Evolutionary conservation across 225 moss, liverwort and hornwort genomes (phyloP).

Genomic region (Asterella californica): DNA sequence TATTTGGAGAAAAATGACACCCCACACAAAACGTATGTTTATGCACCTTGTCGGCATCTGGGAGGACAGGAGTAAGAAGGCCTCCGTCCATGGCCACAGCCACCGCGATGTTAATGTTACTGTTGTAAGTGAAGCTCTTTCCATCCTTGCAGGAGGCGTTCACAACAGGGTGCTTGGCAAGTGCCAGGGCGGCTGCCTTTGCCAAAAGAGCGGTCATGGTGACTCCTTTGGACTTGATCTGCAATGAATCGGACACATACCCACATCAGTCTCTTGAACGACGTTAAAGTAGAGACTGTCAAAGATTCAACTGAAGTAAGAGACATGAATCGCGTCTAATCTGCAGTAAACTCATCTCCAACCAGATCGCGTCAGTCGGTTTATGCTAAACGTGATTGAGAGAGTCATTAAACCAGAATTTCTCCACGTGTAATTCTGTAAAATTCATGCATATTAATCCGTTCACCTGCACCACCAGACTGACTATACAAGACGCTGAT

Average conservation of each 20-base stretch:
- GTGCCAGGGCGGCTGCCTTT: constrained; percentile 87
- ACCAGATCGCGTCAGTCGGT: neutral
- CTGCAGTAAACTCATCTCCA: neutral
- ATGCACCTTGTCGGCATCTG: constrained; percentile 80
- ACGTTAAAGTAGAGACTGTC: neutral
- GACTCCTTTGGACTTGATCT: constrained; percentile 97
- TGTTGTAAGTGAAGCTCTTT: constrained; percentile 91
- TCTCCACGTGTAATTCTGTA: no score
- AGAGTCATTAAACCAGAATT: no score
- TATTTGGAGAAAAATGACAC: neutral
- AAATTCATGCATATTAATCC: neutral
- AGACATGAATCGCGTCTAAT: neutral
- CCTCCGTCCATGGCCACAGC: constrained; percentile 98
- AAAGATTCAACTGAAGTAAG: neutral
- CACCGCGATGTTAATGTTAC: constrained; percentile 82
- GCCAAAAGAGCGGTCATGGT: constrained; percentile 98
- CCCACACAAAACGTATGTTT: neutral
- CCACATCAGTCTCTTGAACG: neutral
- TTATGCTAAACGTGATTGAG: neutral
- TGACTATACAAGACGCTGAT: neutral
- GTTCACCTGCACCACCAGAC: neutral
- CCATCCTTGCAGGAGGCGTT: constrained; percentile 96
- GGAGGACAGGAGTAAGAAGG: constrained; percentile 87
- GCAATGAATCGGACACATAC: neutral
- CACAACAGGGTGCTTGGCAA: constrained; percentile 88